Evolutionary conservation across 805 yeast genomes (phyloP).

Genomic region (Tetrapisispora arboricola): DNA sequence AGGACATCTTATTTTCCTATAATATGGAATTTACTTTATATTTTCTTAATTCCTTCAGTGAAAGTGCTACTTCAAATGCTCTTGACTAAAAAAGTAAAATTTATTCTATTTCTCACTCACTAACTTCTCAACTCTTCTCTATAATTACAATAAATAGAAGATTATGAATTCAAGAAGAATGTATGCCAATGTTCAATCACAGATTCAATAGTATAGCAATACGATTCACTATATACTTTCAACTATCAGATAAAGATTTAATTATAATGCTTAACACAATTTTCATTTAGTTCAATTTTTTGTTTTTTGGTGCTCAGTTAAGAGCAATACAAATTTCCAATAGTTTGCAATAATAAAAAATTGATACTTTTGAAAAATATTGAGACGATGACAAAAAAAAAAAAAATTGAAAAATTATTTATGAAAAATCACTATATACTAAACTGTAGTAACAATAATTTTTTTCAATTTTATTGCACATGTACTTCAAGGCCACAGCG

Average conservation of each 20-base stretch:
- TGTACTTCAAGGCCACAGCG: no score
- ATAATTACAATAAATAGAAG: no score
- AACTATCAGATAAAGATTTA: no score
- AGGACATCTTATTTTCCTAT: constrained; percentile 6
- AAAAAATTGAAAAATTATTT: not conserved
- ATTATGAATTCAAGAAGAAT: not conserved
- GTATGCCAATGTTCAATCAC: no score
- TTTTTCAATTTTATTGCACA: no score
- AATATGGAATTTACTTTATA: no score
- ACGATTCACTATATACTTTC: no score
- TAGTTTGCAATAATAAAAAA: not conserved
- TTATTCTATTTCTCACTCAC: no score
- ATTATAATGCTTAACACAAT: not conserved
- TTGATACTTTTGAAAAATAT: not conserved
- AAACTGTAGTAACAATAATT: no score
- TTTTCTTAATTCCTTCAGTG: not conserved
- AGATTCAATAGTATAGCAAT: no score
- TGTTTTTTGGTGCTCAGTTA: not conserved
- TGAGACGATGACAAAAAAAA: not conserved
- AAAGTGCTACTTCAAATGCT: not conserved
- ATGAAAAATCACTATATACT: not conserved
- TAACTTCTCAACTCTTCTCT: no score
- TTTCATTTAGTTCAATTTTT: not conserved
- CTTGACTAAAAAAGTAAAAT: no score
- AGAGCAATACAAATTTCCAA: not conserved